Evolutionary conservation across 116 monocot species (phyloP), one percentile per base, ranked within the genome.

Genomic region (Zostera marina): DNA sequence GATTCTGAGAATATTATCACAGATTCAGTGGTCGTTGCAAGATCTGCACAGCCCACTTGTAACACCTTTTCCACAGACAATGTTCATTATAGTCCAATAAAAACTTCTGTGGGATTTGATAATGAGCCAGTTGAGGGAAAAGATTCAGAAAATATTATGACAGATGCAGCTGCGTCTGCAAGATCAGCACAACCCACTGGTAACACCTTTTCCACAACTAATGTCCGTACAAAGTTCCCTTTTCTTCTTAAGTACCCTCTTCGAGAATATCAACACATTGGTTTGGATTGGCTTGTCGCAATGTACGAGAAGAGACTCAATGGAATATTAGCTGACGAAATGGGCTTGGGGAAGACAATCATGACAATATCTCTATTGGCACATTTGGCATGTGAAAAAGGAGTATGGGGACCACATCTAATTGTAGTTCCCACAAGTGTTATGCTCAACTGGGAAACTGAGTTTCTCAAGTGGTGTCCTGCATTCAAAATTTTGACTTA

Each of bases 111-210:
- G 23, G 52, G 38, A 25, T 38, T 54, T 20, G 65, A 75, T 40
- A 17, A 64, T 48, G 54, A 66, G 24, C 17, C 68, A 26, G 44
- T 44, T n/a, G 74, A 79, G 52, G 74, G 61, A 45, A 74, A 63
- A 53, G 83, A 83, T 26, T 76, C 73, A 40, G 83, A 90, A 52
- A 63, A 86, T 72, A 83, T 81, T 58, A 90, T 98, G 64, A 91
- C 80, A 47, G 90, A 98, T 79, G 98, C 98, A 52, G 98, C 98
- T 1, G 98, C 86, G 38, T 86, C 91, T 54, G 98, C 98, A 67
- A 98, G 98, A 68, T 98, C 91, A 57, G 98, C 98, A 67, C 98
- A 98, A 58, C 98, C 98, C n/a, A 98, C 98, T 63, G 98, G 98
- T 24, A 98, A 86, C 66, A 98, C 91, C 40, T 98, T 90, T 75